Evolutionary conservation across 805 yeast species (phyloP).

Genomic region (Yarrowia keelungensis): DNA sequence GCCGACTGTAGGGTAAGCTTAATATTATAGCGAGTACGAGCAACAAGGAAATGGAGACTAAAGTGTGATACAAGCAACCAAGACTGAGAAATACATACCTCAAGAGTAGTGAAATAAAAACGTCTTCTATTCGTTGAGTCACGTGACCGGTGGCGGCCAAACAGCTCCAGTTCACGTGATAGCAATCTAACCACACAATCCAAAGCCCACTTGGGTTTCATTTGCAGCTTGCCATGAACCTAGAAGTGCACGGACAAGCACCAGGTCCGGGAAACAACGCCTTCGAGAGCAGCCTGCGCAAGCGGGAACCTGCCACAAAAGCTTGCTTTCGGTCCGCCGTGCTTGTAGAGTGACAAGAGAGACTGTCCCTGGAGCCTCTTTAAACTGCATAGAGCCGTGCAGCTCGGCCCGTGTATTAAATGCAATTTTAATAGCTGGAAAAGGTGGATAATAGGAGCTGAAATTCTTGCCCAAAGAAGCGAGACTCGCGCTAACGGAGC

Average conservation of each 20-base stretch:
- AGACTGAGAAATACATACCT: too few species aligned
- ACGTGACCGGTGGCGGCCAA: not conserved
- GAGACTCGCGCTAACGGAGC: too few species aligned
- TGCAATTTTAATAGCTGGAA: too few species aligned
- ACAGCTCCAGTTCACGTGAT: not conserved
- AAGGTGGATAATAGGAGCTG: too few species aligned
- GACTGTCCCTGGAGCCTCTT: too few species aligned
- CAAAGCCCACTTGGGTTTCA: slow-evolving; percentile 7
- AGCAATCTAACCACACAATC: slow-evolving; percentile 1
- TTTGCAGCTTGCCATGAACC: slow-evolving; percentile 28
- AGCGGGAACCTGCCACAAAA: not conserved
- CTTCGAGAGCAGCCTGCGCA: not conserved
- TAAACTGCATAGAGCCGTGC: too few species aligned
- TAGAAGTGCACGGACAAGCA: not conserved
- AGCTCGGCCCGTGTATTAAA: too few species aligned
- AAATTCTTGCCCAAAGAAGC: too few species aligned
- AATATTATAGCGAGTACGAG: slow-evolving; percentile 17
- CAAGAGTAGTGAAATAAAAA: too few species aligned
- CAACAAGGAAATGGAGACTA: too few species aligned
- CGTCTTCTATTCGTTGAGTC: not conserved
- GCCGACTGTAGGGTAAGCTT: slow-evolving; percentile 25
- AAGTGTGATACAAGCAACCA: too few species aligned
- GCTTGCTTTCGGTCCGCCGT: not conserved
- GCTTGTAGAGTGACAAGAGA: not conserved
- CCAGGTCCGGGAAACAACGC: not conserved